A percentile compares a stretch with the other conserved stretches of the same genome.
Conservation (phyloP, 2,329 filamentous ascomycete species). For the Neobulgaria alba region DNA sequence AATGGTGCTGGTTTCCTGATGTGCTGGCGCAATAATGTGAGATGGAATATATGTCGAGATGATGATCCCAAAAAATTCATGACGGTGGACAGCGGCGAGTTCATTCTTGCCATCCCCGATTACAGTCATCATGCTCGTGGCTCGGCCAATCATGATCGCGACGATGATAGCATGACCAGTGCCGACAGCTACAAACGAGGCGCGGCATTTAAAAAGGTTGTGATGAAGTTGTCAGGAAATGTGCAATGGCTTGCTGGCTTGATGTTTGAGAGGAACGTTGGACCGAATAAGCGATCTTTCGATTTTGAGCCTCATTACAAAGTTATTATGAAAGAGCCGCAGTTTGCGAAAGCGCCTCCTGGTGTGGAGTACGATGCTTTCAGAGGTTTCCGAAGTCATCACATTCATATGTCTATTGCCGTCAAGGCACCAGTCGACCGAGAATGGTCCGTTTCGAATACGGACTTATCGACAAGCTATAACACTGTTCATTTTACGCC, state of each 20-base stretch:
- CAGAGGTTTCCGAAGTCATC: conserved; percentile 88
- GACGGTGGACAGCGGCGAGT: conserved; percentile 91
- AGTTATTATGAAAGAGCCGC: conserved; percentile 74
- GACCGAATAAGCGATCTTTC: conserved; percentile 61
- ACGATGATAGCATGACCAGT: conserved; percentile 44
- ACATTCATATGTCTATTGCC: conserved; percentile 92
- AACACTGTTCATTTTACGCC: conserved; percentile 93
- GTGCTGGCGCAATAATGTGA: conserved; percentile 95
- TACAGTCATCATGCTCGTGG: conserved; percentile 75
- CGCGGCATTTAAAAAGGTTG: conserved; percentile 92
- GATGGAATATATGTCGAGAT: conserved; percentile 74
- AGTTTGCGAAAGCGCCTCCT: conserved; percentile 52
- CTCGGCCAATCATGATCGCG: conserved; percentile 40
- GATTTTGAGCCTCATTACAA: conserved; percentile 90
- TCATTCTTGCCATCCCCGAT: conserved; percentile 88
- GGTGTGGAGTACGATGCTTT: conserved; percentile 78
- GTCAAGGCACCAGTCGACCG: conserved; percentile 79
- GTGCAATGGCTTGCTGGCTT: conserved; percentile 88
- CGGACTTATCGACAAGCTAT: conserved; percentile 78
- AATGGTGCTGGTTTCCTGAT: conserved; percentile 93
- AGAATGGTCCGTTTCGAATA: conserved; percentile 72
- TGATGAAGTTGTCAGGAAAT: conserved; percentile 97
- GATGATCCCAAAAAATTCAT: conserved; percentile 90
- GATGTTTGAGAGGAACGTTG: conserved; percentile 80
- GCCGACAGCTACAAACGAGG: conserved; percentile 57